Percentiles rank a stretch among this genome's conserved stretches.
Conservation (phyloP, 768 basidiomycete species). For the Russula foetens region DNA sequence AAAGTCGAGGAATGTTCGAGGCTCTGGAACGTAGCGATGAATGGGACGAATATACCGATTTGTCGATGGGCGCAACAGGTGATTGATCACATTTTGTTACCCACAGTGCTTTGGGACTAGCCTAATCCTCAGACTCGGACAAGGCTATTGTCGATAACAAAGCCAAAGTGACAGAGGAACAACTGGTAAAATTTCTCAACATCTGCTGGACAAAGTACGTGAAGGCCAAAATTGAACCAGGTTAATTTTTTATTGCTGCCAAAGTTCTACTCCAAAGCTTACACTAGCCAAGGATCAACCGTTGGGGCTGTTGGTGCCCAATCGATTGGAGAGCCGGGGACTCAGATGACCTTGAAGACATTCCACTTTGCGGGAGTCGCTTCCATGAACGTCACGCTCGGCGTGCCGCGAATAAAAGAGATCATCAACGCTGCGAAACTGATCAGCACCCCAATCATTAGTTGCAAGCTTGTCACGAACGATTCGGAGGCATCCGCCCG, state of each 20-base stretch:
- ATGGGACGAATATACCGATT: slow-evolving; percentile 71
- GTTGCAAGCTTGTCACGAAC: slow-evolving; percentile 81
- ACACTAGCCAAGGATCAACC: slow-evolving; percentile 64
- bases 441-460: slow-evolving; percentile 98
- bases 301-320: slow-evolving; percentile 98
- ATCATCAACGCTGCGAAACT: slow-evolving; percentile 98
- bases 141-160: slow-evolving; percentile 81
- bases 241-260: slow-evolving; percentile 29
- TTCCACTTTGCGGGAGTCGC: slow-evolving; percentile 99
- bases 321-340: slow-evolving; percentile 98
- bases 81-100: background rate
- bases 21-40: slow-evolving; percentile 67
- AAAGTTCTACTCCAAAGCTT: background rate
- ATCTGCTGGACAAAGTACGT: slow-evolving; percentile 88
- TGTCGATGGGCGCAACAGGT: slow-evolving; percentile 72
- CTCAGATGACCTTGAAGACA: slow-evolving; percentile 99
- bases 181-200: slow-evolving; percentile 74
- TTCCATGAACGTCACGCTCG: slow-evolving; percentile 98
- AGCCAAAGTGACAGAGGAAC: slow-evolving; percentile 78
- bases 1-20: slow-evolving; percentile 73
- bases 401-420: slow-evolving; percentile 99
- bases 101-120: background rate
- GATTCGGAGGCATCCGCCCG: slow-evolving; percentile 91
- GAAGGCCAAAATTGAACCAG: slow-evolving; percentile 94
- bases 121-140: slow-evolving; percentile 42